Percentiles rank a stretch among this genome's conserved stretches.
phyloP scores from a whole-genome alignment of 2,329 filamentous ascomycete species.

The Microdochium paspali region DNA sequence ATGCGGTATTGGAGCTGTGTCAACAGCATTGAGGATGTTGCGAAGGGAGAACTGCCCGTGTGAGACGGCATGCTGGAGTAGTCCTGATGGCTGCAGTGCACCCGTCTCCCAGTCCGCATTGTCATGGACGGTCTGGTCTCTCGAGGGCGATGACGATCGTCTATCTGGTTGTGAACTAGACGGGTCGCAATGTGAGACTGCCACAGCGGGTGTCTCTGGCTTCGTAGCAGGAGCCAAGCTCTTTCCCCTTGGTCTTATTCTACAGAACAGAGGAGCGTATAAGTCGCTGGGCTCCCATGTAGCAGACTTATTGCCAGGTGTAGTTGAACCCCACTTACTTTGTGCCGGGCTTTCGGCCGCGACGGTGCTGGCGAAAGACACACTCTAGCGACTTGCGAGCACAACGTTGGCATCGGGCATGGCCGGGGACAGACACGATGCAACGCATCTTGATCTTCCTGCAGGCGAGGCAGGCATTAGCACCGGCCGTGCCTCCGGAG shows the following conservation, averaged over 20 bases:
- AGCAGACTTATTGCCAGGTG: neutral
- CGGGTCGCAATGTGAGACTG: neutral
- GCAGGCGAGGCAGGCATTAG: slow-evolving; percentile 24
- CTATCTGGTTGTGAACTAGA: neutral
- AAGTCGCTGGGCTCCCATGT: neutral
- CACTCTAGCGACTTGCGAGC: slow-evolving; percentile 25
- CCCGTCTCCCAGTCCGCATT: slow-evolving; percentile 6
- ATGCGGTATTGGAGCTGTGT: slow-evolving; percentile 1
- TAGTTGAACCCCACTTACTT: slow-evolving; percentile 11
- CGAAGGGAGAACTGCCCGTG: slow-evolving; percentile 22
- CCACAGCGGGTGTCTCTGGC: neutral
- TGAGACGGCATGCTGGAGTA: slow-evolving; percentile 23
- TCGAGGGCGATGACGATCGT: neutral
- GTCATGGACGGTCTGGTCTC: slow-evolving; percentile 1
- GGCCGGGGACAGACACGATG: slow-evolving; percentile 7
- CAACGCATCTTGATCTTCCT: slow-evolving; percentile 30
- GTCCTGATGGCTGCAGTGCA: slow-evolving; percentile 19
- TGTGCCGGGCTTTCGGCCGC: slow-evolving; percentile 26
- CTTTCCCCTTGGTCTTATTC: too few relatives aligned
- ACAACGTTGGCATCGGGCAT: slow-evolving; percentile 24
- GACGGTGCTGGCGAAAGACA: slow-evolving; percentile 26
- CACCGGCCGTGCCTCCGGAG: neutral
- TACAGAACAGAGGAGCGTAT: too few relatives aligned
- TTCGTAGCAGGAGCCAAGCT: too few relatives aligned
- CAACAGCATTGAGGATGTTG: slow-evolving; percentile 13